phyloP scores from a whole-genome alignment of 306 rosid species.

The Psophocarpus tetragonolobus region DNA sequence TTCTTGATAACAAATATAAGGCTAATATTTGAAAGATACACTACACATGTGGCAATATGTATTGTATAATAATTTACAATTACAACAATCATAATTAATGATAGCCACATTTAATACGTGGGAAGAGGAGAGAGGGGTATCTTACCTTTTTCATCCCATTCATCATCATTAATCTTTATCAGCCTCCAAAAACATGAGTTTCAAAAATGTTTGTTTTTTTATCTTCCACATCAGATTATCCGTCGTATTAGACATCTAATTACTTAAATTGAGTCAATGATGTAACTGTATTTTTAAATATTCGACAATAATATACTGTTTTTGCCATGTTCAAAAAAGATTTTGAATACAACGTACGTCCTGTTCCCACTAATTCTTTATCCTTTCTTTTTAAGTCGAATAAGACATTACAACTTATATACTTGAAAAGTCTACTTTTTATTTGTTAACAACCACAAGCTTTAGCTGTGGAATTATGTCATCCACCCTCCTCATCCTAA shows the following conservation, averaged over 20 bases:
- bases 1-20: slow-evolving; percentile 20
- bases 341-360: neutral
- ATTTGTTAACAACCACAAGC: slow-evolving; percentile 40
- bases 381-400: neutral
- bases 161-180: neutral
- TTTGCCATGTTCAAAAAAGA: neutral
- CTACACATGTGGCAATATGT: slow-evolving; percentile 27
- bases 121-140: neutral
- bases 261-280: neutral
- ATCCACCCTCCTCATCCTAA: neutral
- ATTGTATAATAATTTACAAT: slow-evolving; percentile 22
- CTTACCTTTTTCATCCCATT: neutral
- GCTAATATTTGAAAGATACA: neutral
- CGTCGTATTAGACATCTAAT: neutral
- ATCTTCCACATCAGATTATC: neutral
- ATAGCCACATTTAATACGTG: slow-evolving; percentile 10
- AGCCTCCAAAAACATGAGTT: neutral
- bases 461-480: slow-evolving; percentile 21
- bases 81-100: slow-evolving; percentile 3
- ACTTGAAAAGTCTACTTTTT: slow-evolving; percentile 22
- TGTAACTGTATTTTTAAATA: neutral
- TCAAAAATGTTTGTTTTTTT: neutral
- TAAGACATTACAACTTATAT: slow-evolving; percentile 30
- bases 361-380: neutral
- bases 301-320: neutral